A percentile compares a stretch with the other conserved stretches of the same genome.
Conservation (phyloP, 2,329 filamentous ascomycete species). For the Diaporthe vaccinii region DNA sequence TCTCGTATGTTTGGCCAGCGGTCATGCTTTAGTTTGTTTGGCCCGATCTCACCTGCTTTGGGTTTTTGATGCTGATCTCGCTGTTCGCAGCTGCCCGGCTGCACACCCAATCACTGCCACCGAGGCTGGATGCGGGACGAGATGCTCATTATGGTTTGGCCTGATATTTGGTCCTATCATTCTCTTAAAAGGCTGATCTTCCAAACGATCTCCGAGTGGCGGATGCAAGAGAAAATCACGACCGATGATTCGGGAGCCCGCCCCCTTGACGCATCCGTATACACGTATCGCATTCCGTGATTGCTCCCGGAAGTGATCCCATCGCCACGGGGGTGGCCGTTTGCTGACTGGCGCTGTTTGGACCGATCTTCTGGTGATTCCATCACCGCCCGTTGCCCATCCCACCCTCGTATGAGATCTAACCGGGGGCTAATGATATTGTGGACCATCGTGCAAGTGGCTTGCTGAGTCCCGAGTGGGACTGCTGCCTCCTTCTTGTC, state of each 20-base stretch:
- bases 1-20: constrained; percentile 5
- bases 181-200: constrained; percentile 6
- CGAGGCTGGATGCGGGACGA: constrained; percentile 14
- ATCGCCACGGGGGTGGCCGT: constrained; percentile 2
- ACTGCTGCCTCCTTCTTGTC: background rate
- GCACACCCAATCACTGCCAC: background rate
- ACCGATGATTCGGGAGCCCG: constrained; percentile 25
- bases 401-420: constrained; percentile 22
- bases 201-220: constrained; percentile 22
- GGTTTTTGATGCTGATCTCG: constrained; percentile 7
- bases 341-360: constrained; percentile 19
- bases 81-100: constrained; percentile 17
- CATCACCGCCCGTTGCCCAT: background rate
- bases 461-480: background rate
- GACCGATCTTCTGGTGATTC: constrained; percentile 25
- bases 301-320: constrained; percentile 17
- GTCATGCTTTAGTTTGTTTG: constrained; percentile 22
- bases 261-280: constrained; percentile 13
- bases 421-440: background rate
- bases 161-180: constrained; percentile 24
- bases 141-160: constrained; percentile 27
- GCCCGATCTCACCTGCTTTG: constrained; percentile 19
- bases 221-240: constrained; percentile 22
- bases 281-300: background rate
- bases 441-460: background rate